Percentiles rank a stretch among this genome's conserved stretches.
Evolutionary conservation across 2,329 filamentous ascomycete species (phyloP).

Genomic region (Fusarium buharicum): DNA sequence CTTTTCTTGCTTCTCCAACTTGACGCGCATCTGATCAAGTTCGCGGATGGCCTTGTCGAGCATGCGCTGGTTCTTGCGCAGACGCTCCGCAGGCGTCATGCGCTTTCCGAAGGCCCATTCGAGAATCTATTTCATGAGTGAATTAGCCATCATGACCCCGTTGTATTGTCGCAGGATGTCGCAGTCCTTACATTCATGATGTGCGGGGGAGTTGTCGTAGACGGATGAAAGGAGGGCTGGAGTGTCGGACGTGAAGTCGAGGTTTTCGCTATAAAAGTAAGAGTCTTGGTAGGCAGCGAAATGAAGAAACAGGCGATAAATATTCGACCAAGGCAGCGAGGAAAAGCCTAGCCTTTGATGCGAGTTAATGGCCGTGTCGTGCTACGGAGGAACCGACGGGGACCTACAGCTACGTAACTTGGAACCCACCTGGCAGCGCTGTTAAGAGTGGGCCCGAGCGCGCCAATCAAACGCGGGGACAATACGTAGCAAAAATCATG

Average conservation of each 20-base stretch:
- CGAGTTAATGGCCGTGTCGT: slow-evolving; percentile 14
- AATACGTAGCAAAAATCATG: slow-evolving; percentile 49
- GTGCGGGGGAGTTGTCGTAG: slow-evolving; percentile 30
- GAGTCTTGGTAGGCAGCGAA: slow-evolving; percentile 32
- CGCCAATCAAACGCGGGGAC: slow-evolving; percentile 46
- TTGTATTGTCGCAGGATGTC: slow-evolving; percentile 30
- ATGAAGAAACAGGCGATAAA: background rate
- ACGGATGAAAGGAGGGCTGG: slow-evolving; percentile 4
- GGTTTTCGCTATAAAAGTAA: background rate
- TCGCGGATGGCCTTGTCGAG: slow-evolving; percentile 98
- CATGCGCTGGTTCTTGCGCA: slow-evolving; percentile 93
- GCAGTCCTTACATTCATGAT: slow-evolving; percentile 46
- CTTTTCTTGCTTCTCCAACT: slow-evolving; percentile 99
- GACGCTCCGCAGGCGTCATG: slow-evolving; percentile 93
- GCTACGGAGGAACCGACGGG: slow-evolving; percentile 32
- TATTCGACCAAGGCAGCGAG: background rate
- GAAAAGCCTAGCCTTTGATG: slow-evolving; percentile 21
- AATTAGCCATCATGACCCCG: slow-evolving; percentile 34
- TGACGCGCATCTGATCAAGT: slow-evolving; percentile 91
- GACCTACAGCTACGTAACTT: slow-evolving; percentile 22
- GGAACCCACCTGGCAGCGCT: slow-evolving; percentile 25
- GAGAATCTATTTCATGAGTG: slow-evolving; percentile 72
- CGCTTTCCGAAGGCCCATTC: slow-evolving; percentile 99
- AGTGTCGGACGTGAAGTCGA: background rate
- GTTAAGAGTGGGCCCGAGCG: slow-evolving; percentile 43